Evolutionary conservation across 2,329 filamentous ascomycete genomes (phyloP).

Genomic region (Colletotrichum cuscutae): DNA sequence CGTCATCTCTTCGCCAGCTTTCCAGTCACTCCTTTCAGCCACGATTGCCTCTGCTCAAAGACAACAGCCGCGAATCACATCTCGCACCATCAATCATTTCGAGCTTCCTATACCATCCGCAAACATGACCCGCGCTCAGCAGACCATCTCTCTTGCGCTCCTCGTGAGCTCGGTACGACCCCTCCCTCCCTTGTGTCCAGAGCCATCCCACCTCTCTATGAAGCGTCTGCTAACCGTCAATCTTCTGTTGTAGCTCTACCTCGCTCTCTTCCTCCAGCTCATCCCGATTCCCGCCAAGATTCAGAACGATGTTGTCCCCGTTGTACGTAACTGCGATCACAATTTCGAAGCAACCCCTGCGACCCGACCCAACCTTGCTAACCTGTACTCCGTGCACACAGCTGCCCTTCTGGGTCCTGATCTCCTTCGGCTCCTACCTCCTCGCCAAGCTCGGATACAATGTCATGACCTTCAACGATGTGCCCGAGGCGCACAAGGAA

Average conservation of each 20-base stretch:
- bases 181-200: background rate
- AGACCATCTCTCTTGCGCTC: slow-evolving; percentile 89
- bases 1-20: slow-evolving; percentile 20
- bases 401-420: slow-evolving; percentile 93
- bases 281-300: slow-evolving; percentile 82
- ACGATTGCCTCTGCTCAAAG: background rate
- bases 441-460: slow-evolving; percentile 92
- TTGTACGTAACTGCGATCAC: slow-evolving; percentile 68
- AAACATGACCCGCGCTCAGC: slow-evolving; percentile 92
- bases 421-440: slow-evolving; percentile 91
- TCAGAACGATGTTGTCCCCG: slow-evolving; percentile 87
- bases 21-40: slow-evolving; percentile 29
- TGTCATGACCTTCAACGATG: slow-evolving; percentile 96
- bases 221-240: slow-evolving; percentile 34
- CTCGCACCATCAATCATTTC: background rate
- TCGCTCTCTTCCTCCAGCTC: slow-evolving; percentile 85
- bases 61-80: too few species aligned
- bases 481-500: slow-evolving; percentile 89
- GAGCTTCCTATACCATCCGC: slow-evolving; percentile 13
- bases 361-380: background rate
- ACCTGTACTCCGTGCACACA: slow-evolving; percentile 48
- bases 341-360: background rate
- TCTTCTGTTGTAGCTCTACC: slow-evolving; percentile 76
- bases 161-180: slow-evolving; percentile 84
- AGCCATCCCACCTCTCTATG: background rate